Base-by-base conservation (phyloP, 2,329 filamentous ascomycete species). In the Calonectria leucothoes region DNA sequence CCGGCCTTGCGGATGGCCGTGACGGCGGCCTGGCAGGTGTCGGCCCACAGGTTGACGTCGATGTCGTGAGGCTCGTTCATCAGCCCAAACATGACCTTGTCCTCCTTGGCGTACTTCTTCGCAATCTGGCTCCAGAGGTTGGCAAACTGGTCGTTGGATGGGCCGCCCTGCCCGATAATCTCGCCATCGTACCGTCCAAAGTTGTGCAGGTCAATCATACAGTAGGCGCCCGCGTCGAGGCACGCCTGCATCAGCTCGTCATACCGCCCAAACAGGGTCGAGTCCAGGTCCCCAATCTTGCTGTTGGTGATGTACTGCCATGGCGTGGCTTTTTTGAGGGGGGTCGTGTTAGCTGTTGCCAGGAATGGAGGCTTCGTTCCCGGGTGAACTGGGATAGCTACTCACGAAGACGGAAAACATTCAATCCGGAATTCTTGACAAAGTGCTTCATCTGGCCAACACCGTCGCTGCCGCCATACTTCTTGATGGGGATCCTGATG, bases 31-130 rank as follows among this genome's bases (percentile, higher is more conserved):
- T 94, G 93, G 73, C 90, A 89, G 0, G 90, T 91, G 6, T 86
- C 81, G 0, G 89, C 91, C 92, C 92, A 94, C 1, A 83, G 81
- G 31, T 79, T 82, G 75, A 93, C 86, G 77, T 91, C 88, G 69
- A 90, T 82, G 66, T 91, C 89, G 81, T 93, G 91, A 8, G 92
- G 92, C 83, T 92, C 93, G 83, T 94, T 94, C 92, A 94, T 94
- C 55, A 94, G 81, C 17, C 91, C 92, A 76, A 94, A 94, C 83
- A 73, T 89, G 81, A 65, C 87, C 87, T 31, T 90, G 45, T 86
- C 81, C 64, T 91, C 83, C 7, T 87, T 86, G 0, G 85, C 88
- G 82, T 94, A 94, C 79, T 91, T 90, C 1, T 83, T 85, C 11
- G 92, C 92, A 6, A 92, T 82, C 71, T 89, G 85, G 1, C 80